Evolutionary conservation across 768 basidiomycete genomes (phyloP).

Genomic region (Obba rivulosa): DNA sequence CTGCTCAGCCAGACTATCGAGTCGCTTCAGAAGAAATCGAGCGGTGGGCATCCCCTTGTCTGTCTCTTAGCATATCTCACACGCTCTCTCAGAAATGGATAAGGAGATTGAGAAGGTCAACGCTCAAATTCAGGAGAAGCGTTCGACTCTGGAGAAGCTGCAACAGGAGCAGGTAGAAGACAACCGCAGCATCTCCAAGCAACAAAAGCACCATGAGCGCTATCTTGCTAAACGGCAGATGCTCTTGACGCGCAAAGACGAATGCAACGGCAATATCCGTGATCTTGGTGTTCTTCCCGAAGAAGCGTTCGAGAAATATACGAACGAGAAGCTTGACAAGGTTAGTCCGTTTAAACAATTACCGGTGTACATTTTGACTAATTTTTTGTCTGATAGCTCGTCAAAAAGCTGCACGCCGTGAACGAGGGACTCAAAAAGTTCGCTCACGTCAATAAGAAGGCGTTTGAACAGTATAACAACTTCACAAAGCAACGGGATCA

Average conservation of each 20-base stretch:
- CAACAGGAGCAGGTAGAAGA: conserved; percentile 86
- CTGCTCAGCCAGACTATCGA: conserved; percentile 64
- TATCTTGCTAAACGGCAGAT: conserved; percentile 92
- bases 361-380: too few species aligned
- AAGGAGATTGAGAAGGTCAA: conserved; percentile 63
- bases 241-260: conserved; percentile 78
- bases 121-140: conserved; percentile 61
- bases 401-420: conserved; percentile 87
- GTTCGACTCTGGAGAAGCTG: conserved; percentile 59
- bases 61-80: too few species aligned
- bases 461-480: conserved; percentile 96
- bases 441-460: conserved; percentile 98
- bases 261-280: conserved; percentile 92
- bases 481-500: conserved; percentile 98
- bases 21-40: conserved; percentile 53
- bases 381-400: conserved; percentile 51
- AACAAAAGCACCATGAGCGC: conserved; percentile 94
- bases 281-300: conserved; percentile 96
- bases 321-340: conserved; percentile 79
- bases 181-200: conserved; percentile 76
- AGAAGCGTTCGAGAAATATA: conserved; percentile 96
- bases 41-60: too few species aligned
- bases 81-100: conserved; percentile 55
- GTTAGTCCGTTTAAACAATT: too few species aligned
- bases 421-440: conserved; percentile 95